Evolutionary conservation across 768 basidiomycete genomes (phyloP).

Genomic region (Mycena latifolia): DNA sequence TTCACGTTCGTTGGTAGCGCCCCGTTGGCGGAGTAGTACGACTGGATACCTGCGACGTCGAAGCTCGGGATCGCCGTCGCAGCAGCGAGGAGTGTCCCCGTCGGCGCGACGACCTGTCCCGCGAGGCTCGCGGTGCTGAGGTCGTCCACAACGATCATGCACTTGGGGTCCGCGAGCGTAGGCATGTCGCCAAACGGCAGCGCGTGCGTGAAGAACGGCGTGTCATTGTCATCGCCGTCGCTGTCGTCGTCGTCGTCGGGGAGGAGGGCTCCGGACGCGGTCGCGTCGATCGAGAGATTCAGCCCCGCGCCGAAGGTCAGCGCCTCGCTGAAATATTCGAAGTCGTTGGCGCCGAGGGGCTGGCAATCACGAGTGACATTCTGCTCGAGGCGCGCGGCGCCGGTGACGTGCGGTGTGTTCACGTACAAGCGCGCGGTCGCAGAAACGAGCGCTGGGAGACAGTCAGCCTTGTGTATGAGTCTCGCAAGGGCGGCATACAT

Average conservation of each 20-base stretch:
- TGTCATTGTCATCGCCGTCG: slow-evolving; percentile 1
- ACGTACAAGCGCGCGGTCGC: slow-evolving; percentile 15
- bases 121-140: neutral
- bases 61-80: slow-evolving; percentile 24
- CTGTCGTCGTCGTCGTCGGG: too few species aligned
- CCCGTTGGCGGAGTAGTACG: slow-evolving; percentile 22
- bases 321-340: slow-evolving; percentile 15
- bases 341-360: slow-evolving; percentile 13
- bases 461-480: neutral
- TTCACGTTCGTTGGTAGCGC: slow-evolving; percentile 26
- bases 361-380: slow-evolving; percentile 20
- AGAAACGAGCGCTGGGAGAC: neutral
- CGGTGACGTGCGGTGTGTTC: slow-evolving; percentile 14
- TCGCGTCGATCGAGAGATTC: slow-evolving; percentile 23
- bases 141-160: slow-evolving; percentile 26
- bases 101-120: slow-evolving; percentile 6
- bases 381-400: neutral
- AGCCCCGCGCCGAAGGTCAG: slow-evolving; percentile 27
- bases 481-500: neutral
- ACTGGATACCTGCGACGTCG: slow-evolving; percentile 19
- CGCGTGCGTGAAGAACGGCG: neutral
- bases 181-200: slow-evolving; percentile 18
- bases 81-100: slow-evolving; percentile 21
- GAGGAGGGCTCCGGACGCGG: neutral
- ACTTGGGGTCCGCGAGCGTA: slow-evolving; percentile 9